These are phyloP conservation scores for Paecilomyces niveus DNA, from an alignment of 2,329 filamentous ascomycete genomes.

Conservation along the genomic window DNA sequence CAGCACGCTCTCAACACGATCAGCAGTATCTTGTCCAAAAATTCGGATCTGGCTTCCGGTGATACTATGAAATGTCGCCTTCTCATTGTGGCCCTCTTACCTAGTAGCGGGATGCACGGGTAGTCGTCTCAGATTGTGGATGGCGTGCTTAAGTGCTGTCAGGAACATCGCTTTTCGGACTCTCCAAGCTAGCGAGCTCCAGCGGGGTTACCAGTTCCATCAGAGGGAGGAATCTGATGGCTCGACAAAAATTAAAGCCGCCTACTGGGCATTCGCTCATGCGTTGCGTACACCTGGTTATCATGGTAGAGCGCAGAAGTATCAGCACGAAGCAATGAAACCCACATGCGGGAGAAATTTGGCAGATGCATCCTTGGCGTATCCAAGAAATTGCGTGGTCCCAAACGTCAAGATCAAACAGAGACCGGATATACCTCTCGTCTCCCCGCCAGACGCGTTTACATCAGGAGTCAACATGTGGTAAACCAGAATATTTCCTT, in stretches of 20 bases:
- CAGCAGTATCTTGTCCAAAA: slow-evolving; percentile 1
- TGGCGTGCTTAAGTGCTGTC: slow-evolving; percentile 2
- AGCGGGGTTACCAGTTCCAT: slow-evolving; percentile 13
- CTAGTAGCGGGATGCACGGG: slow-evolving; percentile 5
- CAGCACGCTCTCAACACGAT: slow-evolving; percentile 4
- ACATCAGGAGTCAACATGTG: not conserved
- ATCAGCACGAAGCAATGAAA: slow-evolving; percentile 3
- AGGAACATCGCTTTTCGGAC: not conserved
- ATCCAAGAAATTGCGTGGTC: not conserved
- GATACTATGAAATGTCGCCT: slow-evolving; percentile 10
- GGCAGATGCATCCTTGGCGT: not conserved
- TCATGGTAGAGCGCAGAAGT: slow-evolving; percentile 6
- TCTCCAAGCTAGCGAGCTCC: slow-evolving; percentile 3
- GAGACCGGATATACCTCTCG: not conserved
- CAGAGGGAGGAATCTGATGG: slow-evolving; percentile 11
- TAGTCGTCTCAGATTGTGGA: slow-evolving; percentile 7
- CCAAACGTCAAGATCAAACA: not conserved
- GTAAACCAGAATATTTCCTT: not conserved
- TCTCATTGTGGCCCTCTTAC: slow-evolving; percentile 6
- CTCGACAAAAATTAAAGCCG: slow-evolving; percentile 7
- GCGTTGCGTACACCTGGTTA: slow-evolving; percentile 12
- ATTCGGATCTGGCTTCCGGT: slow-evolving; percentile 4
- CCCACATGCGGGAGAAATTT: slow-evolving; percentile 3
- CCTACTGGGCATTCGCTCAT: slow-evolving; percentile 11
- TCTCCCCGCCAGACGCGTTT: not conserved